Percentiles rank a stretch among this genome's conserved stretches.
phyloP scores from a whole-genome alignment of 441 rosid species.

The Jatropha multifida region DNA sequence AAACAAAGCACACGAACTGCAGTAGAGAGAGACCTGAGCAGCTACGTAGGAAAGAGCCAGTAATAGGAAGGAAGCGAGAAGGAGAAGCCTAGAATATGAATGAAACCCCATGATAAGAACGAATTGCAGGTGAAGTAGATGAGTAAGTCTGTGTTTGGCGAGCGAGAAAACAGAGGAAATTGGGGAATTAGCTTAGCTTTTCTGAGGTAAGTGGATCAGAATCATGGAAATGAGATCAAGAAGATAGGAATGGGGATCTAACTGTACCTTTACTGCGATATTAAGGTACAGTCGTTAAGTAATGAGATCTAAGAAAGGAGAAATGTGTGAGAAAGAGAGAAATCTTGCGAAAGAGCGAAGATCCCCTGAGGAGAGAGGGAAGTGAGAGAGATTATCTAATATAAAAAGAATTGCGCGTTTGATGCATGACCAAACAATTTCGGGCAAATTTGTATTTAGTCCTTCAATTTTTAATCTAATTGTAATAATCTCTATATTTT shows the following conservation, averaged over 20 bases:
- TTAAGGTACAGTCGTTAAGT: constrained; percentile 8
- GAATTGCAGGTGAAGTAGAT: constrained; percentile 4
- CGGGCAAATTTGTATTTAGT: background rate
- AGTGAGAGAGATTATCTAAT: background rate
- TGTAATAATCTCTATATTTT: no score
- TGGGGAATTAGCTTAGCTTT: constrained; percentile 3
- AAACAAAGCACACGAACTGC: no score
- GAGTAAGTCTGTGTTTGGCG: constrained; percentile 8
- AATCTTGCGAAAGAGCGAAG: constrained; percentile 20
- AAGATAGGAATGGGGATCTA: background rate
- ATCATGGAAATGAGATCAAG: background rate
- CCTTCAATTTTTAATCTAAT: background rate
- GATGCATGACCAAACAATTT: background rate
- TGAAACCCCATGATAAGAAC: constrained; percentile 42
- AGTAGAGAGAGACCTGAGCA: constrained; percentile 42
- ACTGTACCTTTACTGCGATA: background rate
- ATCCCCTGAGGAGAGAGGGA: constrained; percentile 5
- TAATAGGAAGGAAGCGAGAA: constrained; percentile 28
- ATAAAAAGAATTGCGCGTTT: background rate
- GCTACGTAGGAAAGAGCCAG: constrained; percentile 31
- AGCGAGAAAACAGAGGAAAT: constrained; percentile 16
- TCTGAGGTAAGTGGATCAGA: constrained; percentile 19
- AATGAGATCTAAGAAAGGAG: constrained; percentile 16
- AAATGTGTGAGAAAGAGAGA: background rate
- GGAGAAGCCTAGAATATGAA: constrained; percentile 34